Conservation (phyloP, 2,329 filamentous ascomycete genomes). For the Chrysosporium queenslandicum region DNA sequence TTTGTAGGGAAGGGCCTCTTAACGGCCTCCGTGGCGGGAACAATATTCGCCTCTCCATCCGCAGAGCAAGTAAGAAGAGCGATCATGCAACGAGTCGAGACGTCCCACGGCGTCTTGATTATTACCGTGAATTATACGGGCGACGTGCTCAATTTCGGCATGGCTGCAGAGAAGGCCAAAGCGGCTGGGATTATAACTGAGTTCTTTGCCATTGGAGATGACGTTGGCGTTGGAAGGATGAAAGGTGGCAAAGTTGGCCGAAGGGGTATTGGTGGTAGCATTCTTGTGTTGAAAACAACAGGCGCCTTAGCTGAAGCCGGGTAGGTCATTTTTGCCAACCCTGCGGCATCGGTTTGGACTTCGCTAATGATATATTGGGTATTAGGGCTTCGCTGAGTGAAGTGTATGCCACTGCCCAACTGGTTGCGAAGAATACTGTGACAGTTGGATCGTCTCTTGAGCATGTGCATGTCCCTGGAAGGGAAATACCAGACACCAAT, state of each 20-base stretch:
- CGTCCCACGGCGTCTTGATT: constrained; percentile 66
- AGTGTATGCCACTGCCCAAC: constrained; percentile 60
- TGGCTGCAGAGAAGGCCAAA: constrained; percentile 85
- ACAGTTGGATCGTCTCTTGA: constrained; percentile 77
- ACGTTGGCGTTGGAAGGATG: constrained; percentile 74
- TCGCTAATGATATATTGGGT: not conserved
- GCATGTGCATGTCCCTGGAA: constrained; percentile 87
- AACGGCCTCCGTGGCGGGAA: constrained; percentile 71
- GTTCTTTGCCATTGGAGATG: constrained; percentile 87
- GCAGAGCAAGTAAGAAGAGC: constrained; percentile 73
- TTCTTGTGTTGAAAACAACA: constrained; percentile 81
- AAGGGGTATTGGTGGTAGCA: constrained; percentile 81
- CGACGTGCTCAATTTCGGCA: constrained; percentile 82
- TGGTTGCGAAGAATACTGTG: constrained; percentile 65
- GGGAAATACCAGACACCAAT: constrained; percentile 45
- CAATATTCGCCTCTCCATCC: constrained; percentile 72
- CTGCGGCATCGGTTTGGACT: not conserved
- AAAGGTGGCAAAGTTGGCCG: constrained; percentile 86
- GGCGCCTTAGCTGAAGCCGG: constrained; percentile 72
- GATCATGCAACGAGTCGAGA: constrained; percentile 62
- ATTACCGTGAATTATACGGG: constrained; percentile 94
- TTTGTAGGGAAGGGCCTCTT: constrained; percentile 78
- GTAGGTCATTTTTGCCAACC: constrained; percentile 24
- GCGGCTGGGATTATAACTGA: constrained; percentile 67
- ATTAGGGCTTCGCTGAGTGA: constrained; percentile 50